Conservation (phyloP, 2,329 filamentous ascomycete genomes). For the Sarocladium oryzae region DNA sequence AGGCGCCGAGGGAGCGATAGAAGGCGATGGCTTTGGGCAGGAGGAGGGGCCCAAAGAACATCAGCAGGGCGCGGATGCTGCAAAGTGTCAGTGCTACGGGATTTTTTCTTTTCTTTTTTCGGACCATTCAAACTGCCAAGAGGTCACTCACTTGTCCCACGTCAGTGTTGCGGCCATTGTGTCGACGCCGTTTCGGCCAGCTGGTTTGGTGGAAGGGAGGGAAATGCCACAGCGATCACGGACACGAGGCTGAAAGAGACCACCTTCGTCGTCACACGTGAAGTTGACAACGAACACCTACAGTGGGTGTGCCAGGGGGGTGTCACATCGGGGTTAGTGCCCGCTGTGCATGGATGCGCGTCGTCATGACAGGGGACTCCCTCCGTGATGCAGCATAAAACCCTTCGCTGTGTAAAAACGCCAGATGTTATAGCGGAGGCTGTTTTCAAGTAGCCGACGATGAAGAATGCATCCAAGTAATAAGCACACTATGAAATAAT, state of each 20-base stretch:
- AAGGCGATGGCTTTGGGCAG: conserved; percentile 59
- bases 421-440: too few relatives aligned
- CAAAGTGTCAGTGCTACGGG: conserved; percentile 9
- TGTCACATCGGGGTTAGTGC: too few relatives aligned
- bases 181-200: background rate
- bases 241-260: background rate
- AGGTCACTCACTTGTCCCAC: conserved; percentile 2
- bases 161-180: background rate
- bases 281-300: too few relatives aligned
- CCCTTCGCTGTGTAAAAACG: too few relatives aligned
- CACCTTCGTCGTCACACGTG: background rate
- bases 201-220: background rate
- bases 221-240: background rate
- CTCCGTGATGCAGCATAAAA: too few relatives aligned
- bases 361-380: too few relatives aligned
- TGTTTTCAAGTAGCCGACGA: too few relatives aligned
- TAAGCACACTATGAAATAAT: too few relatives aligned
- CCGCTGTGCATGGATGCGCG: too few relatives aligned
- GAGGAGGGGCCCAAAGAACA: conserved; percentile 65
- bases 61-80: conserved; percentile 48
- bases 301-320: too few relatives aligned
- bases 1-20: conserved; percentile 50
- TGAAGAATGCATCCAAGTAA: too few relatives aligned
- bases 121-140: background rate
- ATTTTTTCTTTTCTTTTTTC: background rate